Conservation (phyloP, 108 stramenopile species). For the Aureococcus anophagefferens region DNA sequence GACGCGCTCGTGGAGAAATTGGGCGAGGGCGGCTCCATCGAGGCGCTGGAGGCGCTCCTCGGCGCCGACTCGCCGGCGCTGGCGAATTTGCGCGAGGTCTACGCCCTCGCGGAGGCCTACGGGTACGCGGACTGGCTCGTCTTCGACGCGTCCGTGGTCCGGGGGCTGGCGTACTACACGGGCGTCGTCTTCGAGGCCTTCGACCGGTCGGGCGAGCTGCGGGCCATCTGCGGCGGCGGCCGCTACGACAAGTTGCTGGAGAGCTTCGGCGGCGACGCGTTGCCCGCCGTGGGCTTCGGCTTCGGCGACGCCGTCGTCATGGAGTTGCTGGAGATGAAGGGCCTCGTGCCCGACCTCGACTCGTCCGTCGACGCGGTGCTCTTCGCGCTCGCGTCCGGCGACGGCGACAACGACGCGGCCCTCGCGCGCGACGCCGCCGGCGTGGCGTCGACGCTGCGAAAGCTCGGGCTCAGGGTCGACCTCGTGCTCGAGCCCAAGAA, state of each 20-base stretch:
- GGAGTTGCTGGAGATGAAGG: slow-evolving; percentile 77
- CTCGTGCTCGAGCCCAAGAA: slow-evolving; percentile 78
- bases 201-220: slow-evolving; percentile 79
- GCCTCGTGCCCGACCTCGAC: slow-evolving; percentile 75
- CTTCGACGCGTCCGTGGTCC: slow-evolving; percentile 90
- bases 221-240: slow-evolving; percentile 96
- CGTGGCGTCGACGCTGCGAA: slow-evolving; percentile 7
- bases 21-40: not conserved
- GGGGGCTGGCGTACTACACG: slow-evolving; percentile 94
- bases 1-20: not conserved
- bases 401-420: slow-evolving; percentile 46
- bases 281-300: slow-evolving; percentile 92
- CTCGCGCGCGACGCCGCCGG: slow-evolving; percentile 55
- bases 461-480: slow-evolving; percentile 68
- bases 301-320: slow-evolving; percentile 98
- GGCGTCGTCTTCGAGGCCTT: slow-evolving; percentile 96
- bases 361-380: slow-evolving; percentile 63
- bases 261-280: slow-evolving; percentile 84
- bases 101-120: slow-evolving; percentile 66
- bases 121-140: slow-evolving; percentile 82
- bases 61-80: slow-evolving; percentile 46
- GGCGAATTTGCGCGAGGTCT: slow-evolving; percentile 56
- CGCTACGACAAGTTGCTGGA: slow-evolving; percentile 89
- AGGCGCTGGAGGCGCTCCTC: not conserved
- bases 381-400: slow-evolving; percentile 53